Evolutionary conservation across 257 asterid species (phyloP).

Genomic region (Ocimum tenuiflorum): DNA sequence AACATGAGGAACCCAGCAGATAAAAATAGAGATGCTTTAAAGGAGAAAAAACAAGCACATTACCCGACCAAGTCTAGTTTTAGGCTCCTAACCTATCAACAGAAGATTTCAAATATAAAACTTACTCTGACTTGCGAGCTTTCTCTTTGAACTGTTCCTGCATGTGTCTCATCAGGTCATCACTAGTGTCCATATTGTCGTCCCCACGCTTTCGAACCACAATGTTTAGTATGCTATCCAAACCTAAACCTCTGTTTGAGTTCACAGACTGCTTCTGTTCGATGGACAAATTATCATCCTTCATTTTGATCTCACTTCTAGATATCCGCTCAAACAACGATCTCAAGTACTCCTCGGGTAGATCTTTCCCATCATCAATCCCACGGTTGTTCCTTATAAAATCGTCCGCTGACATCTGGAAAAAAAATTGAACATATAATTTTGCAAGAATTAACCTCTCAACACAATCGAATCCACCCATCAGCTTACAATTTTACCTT

Average conservation of each 20-base stretch:
- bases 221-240: constrained; percentile 80
- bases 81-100: constrained; percentile 10
- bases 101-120: constrained; percentile 21
- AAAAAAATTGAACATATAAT: constrained; percentile 5
- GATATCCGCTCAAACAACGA: constrained; percentile 86
- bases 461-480: constrained; percentile 12
- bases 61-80: constrained; percentile 7
- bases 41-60: constrained; percentile 6
- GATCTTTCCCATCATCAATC: constrained; percentile 94
- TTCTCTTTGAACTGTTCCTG: constrained; percentile 99
- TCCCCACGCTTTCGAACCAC: constrained; percentile 84
- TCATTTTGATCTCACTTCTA: constrained; percentile 92
- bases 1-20: constrained; percentile 2
- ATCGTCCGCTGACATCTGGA: constrained; percentile 96
- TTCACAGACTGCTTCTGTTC: constrained; percentile 85
- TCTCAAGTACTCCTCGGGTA: constrained; percentile 90
- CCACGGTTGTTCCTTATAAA: constrained; percentile 94
- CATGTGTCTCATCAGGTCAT: constrained; percentile 93
- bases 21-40: background rate
- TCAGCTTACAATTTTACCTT: constrained; percentile 52
- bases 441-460: constrained; percentile 3
- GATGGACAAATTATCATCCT: constrained; percentile 80
- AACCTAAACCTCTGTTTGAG: constrained; percentile 69
- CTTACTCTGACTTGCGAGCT: constrained; percentile 99
- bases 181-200: constrained; percentile 80